Percentiles rank a stretch among this genome's conserved stretches.
Evolutionary conservation across 768 basidiomycete genomes (phyloP).

Genomic region (Macrolepiota fuliginosa): DNA sequence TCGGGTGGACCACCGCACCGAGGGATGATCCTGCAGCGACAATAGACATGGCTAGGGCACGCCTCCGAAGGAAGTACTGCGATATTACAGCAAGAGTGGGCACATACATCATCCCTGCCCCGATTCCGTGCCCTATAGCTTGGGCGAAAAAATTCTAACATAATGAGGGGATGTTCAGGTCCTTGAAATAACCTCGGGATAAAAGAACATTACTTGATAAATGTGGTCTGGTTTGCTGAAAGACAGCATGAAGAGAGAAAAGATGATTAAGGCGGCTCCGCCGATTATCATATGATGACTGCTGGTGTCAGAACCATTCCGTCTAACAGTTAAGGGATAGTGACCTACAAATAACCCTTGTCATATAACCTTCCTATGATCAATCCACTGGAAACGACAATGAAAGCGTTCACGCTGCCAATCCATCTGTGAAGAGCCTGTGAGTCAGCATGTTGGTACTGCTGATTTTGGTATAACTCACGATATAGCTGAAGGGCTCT

Average conservation of each 20-base stretch:
- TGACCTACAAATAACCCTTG: slow-evolving; percentile 26
- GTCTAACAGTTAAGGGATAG: neutral
- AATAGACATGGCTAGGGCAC: slow-evolving; percentile 44
- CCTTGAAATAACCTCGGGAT: neutral
- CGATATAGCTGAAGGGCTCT: slow-evolving; percentile 21
- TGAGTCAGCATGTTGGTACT: neutral
- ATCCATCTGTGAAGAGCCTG: slow-evolving; percentile 22
- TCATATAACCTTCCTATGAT: slow-evolving; percentile 26
- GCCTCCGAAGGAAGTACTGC: slow-evolving; percentile 41
- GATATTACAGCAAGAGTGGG: slow-evolving; percentile 43
- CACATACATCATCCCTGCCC: slow-evolving; percentile 39
- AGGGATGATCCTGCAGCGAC: slow-evolving; percentile 23
- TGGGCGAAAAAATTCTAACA: slow-evolving; percentile 42
- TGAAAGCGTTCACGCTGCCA: slow-evolving; percentile 23
- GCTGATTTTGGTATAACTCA: slow-evolving; percentile 10
- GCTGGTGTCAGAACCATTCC: neutral
- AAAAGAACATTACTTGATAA: slow-evolving; percentile 25
- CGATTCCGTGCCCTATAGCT: slow-evolving; percentile 46
- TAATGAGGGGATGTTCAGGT: neutral
- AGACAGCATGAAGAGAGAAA: slow-evolving; percentile 32
- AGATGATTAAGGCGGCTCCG: slow-evolving; percentile 24
- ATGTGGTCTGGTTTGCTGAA: slow-evolving; percentile 25
- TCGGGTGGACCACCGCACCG: slow-evolving; percentile 40
- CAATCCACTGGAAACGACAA: slow-evolving; percentile 22
- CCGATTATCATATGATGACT: slow-evolving; percentile 28